These are phyloP conservation scores for Pseudogymnoascus sp. DNA, from an alignment of 2,329 filamentous ascomycete species.

Conservation along the genomic window DNA sequence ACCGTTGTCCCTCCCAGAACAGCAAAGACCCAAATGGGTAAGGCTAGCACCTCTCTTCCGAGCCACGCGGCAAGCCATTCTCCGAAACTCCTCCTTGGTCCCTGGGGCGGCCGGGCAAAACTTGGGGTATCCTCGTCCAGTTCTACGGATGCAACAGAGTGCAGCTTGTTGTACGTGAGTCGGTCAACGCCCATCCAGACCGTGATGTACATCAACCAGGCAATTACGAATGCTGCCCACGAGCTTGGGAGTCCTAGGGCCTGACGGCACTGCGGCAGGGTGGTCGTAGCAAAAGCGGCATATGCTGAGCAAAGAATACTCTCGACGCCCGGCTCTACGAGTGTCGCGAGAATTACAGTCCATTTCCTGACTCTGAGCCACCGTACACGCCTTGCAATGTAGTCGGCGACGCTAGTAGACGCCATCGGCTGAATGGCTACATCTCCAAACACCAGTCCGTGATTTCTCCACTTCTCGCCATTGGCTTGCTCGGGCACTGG, in stretches of 20 bases:
- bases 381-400: conserved; percentile 70
- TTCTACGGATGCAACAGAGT: conserved; percentile 63
- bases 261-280: conserved; percentile 53
- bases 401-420: conserved; percentile 67
- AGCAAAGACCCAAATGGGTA: conserved; percentile 86
- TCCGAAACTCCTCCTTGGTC: conserved; percentile 45
- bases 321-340: conserved; percentile 90
- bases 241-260: conserved; percentile 49
- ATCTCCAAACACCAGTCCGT: conserved; percentile 77
- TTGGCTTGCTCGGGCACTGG: conserved; percentile 40
- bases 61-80: conserved; percentile 80
- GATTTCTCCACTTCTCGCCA: conserved; percentile 46
- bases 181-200: conserved; percentile 72
- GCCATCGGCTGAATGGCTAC: conserved; percentile 84
- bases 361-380: conserved; percentile 94
- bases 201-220: conserved; percentile 59
- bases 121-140: conserved; percentile 62
- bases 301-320: conserved; percentile 76
- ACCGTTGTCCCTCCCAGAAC: conserved; percentile 83
- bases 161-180: conserved; percentile 62
- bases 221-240: conserved; percentile 55
- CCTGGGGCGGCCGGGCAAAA: conserved; percentile 61
- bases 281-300: conserved; percentile 70
- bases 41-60: conserved; percentile 69
- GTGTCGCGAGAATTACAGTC: conserved; percentile 78